Conservation (phyloP, 192 early-diverging fungal genomes). For the Phlyctochytrium planicorne region DNA sequence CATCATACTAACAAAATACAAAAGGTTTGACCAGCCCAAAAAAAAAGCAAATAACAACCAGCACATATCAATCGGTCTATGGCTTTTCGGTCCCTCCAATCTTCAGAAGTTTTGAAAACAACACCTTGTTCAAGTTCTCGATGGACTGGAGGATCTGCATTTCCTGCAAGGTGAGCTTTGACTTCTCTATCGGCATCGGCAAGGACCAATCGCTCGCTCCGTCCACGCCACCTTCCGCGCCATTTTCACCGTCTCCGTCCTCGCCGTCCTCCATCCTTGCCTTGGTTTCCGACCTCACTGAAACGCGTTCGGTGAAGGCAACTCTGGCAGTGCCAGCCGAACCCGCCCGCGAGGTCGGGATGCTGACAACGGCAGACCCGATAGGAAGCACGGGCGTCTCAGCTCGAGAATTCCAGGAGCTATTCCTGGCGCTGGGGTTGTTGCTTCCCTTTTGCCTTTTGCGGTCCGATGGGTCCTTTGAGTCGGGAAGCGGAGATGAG, state of each 20-base stretch:
- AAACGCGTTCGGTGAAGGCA: no score
- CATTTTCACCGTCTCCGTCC: no score
- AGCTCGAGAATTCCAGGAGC: not conserved
- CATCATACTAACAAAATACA: no score
- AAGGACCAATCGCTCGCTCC: not conserved
- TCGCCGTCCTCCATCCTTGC: no score
- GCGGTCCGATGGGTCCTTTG: not conserved
- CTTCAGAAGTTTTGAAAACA: not conserved
- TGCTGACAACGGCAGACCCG: not conserved
- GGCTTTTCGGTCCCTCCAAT: no score
- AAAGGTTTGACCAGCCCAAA: no score
- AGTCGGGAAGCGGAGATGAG: not conserved
- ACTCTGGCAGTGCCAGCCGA: not conserved
- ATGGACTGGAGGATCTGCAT: not conserved
- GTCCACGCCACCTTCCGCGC: no score
- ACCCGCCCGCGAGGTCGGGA: not conserved
- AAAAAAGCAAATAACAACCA: no score
- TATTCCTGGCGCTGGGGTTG: not conserved
- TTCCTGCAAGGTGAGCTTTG: not conserved
- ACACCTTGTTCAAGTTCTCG: not conserved
- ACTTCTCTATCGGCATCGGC: not conserved
- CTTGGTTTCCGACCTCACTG: no score
- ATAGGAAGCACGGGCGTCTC: not conserved
- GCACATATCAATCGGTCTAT: no score
- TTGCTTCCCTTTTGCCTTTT: not conserved